A percentile compares a stretch with the other conserved stretches of the same genome.
Evolutionary conservation across 345 rosid genomes (phyloP).

Genomic region (Rhodamnia rubescens): DNA sequence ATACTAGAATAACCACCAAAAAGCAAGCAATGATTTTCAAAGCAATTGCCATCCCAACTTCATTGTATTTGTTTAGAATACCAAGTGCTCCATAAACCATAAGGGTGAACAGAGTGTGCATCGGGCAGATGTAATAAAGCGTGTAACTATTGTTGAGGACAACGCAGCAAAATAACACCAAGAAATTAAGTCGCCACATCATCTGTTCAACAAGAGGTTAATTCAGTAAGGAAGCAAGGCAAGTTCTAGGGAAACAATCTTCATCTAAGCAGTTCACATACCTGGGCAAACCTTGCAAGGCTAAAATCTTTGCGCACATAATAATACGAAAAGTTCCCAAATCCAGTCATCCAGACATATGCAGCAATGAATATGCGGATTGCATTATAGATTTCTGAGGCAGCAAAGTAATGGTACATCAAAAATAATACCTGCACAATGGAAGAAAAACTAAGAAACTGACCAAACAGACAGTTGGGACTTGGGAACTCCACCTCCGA

Average conservation of each 20-base stretch:
- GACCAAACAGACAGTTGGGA: background rate
- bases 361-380: conserved; percentile 91
- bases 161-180: conserved; percentile 79
- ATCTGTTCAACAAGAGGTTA: conserved; percentile 42
- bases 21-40: conserved; percentile 64
- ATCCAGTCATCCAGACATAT: conserved; percentile 99
- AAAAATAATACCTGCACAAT: conserved; percentile 78
- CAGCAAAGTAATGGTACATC: conserved; percentile 99
- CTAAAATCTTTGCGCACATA: conserved; percentile 97
- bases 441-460: background rate
- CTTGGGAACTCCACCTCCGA: background rate
- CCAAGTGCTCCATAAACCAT: conserved; percentile 97
- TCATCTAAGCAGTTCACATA: conserved; percentile 11
- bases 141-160: conserved; percentile 83
- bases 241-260: background rate
- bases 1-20: conserved; percentile 70
- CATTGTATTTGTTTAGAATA: conserved; percentile 83
- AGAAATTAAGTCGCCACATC: conserved; percentile 99
- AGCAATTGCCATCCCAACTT: conserved; percentile 68
- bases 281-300: conserved; percentile 95
- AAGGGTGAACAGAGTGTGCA: conserved; percentile 98
- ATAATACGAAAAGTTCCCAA: conserved; percentile 97
- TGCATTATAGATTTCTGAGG: conserved; percentile 85
- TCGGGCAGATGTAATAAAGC: conserved; percentile 96
- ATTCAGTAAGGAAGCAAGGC: background rate